Base-by-base conservation (phyloP, 2,329 filamentous ascomycete genomes). In the Trichoderma harzianum region DNA sequence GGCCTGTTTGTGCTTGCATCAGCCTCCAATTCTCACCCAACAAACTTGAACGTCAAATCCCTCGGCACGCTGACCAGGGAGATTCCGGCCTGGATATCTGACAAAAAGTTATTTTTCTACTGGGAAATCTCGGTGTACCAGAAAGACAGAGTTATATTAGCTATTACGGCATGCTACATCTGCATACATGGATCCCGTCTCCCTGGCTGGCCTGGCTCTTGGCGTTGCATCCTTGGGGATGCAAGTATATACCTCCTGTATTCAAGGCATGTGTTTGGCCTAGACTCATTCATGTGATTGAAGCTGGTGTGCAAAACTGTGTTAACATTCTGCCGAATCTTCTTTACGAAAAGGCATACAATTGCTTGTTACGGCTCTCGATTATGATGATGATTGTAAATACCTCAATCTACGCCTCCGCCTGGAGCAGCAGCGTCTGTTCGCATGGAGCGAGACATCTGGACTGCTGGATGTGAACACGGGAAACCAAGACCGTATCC, bases 351-450 rank as follows among this genome's bases (percentile, higher is more conserved):
- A 63, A 83, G 84, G 81, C 26, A 85, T 86, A 70, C 84, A 86
- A 75, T 78, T 86, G 65, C 80, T 86, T 36, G 77, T 86, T 58
- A 86, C 84, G 7, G 84, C 84, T n/a, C 77, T 82, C 58, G 82
- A 83, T 60, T 84, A 85, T 70, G 83, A 84, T n/a, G 81, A 86
- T 72, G 83, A 85, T 61, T 85, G 81, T 75, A 82, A 79, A 71
- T 86, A 85, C 74, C 82, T 86, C 71, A 85, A 85, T 72, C 75
- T 86, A 74, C 80, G 84, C 64, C 76, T 86, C 64, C 82, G 83
- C 67, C 84, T 86, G 82, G 84, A 86, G 75, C 84, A 86, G 77
- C 84, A 86, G 73, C 80, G 84, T 28, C 79, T 86, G 16, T 85
- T 84, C 72, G 83, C 83, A 53, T 86, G 84, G 84, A 84, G 83